phyloP scores from a whole-genome alignment of 2,329 filamentous ascomycete genomes.

The Colletotrichum trifolii region DNA sequence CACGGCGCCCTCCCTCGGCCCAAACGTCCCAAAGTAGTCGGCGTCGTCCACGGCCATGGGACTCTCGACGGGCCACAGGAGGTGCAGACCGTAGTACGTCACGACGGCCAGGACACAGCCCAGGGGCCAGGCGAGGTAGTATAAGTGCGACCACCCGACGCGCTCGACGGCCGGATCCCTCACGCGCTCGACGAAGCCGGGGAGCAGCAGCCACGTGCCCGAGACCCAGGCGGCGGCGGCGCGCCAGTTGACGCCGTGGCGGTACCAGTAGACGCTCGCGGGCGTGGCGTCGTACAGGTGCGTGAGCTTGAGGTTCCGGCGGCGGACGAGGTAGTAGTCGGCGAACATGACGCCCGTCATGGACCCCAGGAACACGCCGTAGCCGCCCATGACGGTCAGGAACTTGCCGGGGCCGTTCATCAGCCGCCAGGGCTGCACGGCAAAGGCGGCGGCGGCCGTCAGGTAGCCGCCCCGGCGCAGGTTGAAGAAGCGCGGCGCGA shows the following conservation, averaged over 20 bases:
- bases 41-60: slow-evolving; percentile 39
- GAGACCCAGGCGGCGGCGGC: slow-evolving; percentile 37
- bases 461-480: slow-evolving; percentile 37
- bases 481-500: slow-evolving; percentile 41
- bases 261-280: slow-evolving; percentile 41
- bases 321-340: slow-evolving; percentile 49
- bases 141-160: slow-evolving; percentile 43
- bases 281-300: slow-evolving; percentile 44
- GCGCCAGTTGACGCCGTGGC: slow-evolving; percentile 40
- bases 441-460: slow-evolving; percentile 37
- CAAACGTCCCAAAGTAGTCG: slow-evolving; percentile 44
- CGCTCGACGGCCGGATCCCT: slow-evolving; percentile 30
- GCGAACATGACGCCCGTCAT: slow-evolving; percentile 50
- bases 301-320: slow-evolving; percentile 48
- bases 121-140: slow-evolving; percentile 42
- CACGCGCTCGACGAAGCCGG: slow-evolving; percentile 40
- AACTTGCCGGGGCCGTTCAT: slow-evolving; percentile 42
- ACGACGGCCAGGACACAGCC: slow-evolving; percentile 38
- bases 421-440: slow-evolving; percentile 41
- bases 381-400: slow-evolving; percentile 44
- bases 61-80: slow-evolving; percentile 38
- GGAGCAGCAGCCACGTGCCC: slow-evolving; percentile 40
- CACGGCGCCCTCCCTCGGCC: slow-evolving; percentile 19
- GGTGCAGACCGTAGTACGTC: slow-evolving; percentile 38
- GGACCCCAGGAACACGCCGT: slow-evolving; percentile 49